These are phyloP conservation scores for Zygoascus hellenicus DNA, from an alignment of 1,139 yeast species.

Conservation along the genomic window DNA sequence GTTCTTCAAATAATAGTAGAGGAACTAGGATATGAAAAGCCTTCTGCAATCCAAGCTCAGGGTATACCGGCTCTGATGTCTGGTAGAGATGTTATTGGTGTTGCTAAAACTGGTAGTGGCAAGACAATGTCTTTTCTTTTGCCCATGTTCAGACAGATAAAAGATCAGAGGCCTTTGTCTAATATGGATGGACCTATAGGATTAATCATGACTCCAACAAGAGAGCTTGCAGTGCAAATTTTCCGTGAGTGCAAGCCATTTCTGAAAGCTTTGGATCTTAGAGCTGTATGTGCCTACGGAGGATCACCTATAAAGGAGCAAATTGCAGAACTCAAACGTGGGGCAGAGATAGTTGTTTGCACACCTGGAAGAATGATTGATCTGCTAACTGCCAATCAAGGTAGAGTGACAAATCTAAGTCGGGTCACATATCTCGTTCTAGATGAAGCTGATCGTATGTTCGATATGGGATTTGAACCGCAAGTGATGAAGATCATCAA, in stretches of 20 bases:
- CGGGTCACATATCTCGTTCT: constrained; percentile 76
- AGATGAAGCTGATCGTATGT: constrained; percentile 97
- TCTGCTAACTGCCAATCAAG: constrained; percentile 74
- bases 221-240: constrained; percentile 88
- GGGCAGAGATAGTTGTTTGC: constrained; percentile 79
- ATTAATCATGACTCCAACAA: constrained; percentile 79
- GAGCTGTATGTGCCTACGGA: constrained; percentile 86
- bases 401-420: constrained; percentile 63
- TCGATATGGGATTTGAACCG: constrained; percentile 97
- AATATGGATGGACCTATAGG: constrained; percentile 72
- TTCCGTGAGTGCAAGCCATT: constrained; percentile 61
- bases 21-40: constrained; percentile 47
- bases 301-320: constrained; percentile 82
- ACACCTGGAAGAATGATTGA: constrained; percentile 97
- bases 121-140: constrained; percentile 83
- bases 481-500: constrained; percentile 79
- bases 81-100: constrained; percentile 86
- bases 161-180: constrained; percentile 56
- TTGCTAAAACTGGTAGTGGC: constrained; percentile 96
- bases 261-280: constrained; percentile 43
- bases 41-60: constrained; percentile 88
- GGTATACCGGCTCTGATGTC: constrained; percentile 87
- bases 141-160: constrained; percentile 79
- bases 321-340: constrained; percentile 71
- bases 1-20: constrained; percentile 49